These are phyloP conservation scores for Agaricus blazei DNA, from an alignment of 768 basidiomycete genomes.

Conservation along the genomic window DNA sequence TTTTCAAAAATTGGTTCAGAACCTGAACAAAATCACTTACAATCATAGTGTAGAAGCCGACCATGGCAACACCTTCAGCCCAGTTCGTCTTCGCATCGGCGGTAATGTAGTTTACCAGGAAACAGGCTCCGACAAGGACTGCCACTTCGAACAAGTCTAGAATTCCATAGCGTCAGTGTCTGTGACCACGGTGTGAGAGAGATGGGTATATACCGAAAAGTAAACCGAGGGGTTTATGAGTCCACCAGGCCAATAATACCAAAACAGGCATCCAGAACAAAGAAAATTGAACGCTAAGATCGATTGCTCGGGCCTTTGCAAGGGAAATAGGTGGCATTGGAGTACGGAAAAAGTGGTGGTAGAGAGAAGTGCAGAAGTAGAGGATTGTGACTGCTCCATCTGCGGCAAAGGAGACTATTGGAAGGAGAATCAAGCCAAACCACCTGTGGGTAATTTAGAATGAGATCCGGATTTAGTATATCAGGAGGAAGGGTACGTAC, in stretches of 20 bases:
- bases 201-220: slow-evolving; percentile 52
- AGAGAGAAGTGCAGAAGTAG: slow-evolving; percentile 45
- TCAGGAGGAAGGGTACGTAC: slow-evolving; percentile 25
- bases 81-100: slow-evolving; percentile 78
- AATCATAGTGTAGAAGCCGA: slow-evolving; percentile 66
- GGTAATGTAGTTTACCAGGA: slow-evolving; percentile 77
- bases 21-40: slow-evolving; percentile 23
- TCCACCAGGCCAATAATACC: slow-evolving; percentile 67
- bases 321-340: slow-evolving; percentile 47
- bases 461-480: neutral
- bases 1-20: neutral
- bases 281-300: slow-evolving; percentile 72
- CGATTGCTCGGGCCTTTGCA: slow-evolving; percentile 67
- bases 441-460: slow-evolving; percentile 33
- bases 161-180: neutral
- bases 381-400: slow-evolving; percentile 59
- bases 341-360: slow-evolving; percentile 34
- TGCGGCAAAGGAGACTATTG: slow-evolving; percentile 68
- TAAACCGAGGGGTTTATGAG: slow-evolving; percentile 50
- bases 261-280: slow-evolving; percentile 79
- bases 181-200: neutral
- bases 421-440: slow-evolving; percentile 71
- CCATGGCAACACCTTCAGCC: slow-evolving; percentile 65
- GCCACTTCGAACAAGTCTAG: slow-evolving; percentile 68
- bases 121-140: slow-evolving; percentile 58